Evolutionary conservation across 495 filamentous ascomycete genomes (phyloP).

Genomic region (Hypoxylon fragiforme): DNA sequence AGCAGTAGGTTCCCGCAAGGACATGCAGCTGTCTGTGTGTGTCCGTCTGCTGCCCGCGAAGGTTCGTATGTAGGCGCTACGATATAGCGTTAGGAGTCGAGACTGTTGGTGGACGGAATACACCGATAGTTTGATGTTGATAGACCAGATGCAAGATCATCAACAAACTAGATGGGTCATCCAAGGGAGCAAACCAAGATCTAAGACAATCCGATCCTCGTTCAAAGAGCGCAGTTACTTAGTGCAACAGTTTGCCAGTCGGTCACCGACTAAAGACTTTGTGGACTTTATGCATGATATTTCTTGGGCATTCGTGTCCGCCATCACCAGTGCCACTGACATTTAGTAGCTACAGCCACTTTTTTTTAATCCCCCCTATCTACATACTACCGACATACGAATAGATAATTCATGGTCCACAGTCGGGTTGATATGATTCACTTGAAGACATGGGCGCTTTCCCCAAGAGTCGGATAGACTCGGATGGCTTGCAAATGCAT

Average conservation of each 20-base stretch:
- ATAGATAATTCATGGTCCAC: slow-evolving; percentile 22
- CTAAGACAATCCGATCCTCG: slow-evolving; percentile 31
- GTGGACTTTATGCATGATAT: slow-evolving; percentile 8
- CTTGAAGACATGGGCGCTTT: slow-evolving; percentile 11
- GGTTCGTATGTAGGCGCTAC: slow-evolving; percentile 20
- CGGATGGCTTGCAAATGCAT: slow-evolving; percentile 5
- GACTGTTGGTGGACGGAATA: slow-evolving; percentile 16
- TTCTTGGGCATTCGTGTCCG: slow-evolving; percentile 1
- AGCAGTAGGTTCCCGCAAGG: slow-evolving; percentile 33
- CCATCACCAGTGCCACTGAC: slow-evolving; percentile 6
- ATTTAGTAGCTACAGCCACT: slow-evolving; percentile 9
- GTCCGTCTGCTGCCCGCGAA: slow-evolving; percentile 30
- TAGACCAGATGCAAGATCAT: slow-evolving; percentile 31
- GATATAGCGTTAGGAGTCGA: neutral
- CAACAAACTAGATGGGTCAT: slow-evolving; percentile 23
- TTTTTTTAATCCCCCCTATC: neutral
- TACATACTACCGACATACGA: slow-evolving; percentile 7
- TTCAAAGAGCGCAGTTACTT: slow-evolving; percentile 3
- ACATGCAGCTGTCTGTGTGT: slow-evolving; percentile 28
- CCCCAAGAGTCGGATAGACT: slow-evolving; percentile 29
- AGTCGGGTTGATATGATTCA: slow-evolving; percentile 14
- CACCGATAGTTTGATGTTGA: slow-evolving; percentile 33
- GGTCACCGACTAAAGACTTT: slow-evolving; percentile 18
- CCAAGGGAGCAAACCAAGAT: slow-evolving; percentile 35
- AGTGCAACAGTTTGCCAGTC: slow-evolving; percentile 18